Evolutionary conservation across 2,329 filamentous ascomycete genomes (phyloP).

Genomic region (Diplodia scrobiculata): DNA sequence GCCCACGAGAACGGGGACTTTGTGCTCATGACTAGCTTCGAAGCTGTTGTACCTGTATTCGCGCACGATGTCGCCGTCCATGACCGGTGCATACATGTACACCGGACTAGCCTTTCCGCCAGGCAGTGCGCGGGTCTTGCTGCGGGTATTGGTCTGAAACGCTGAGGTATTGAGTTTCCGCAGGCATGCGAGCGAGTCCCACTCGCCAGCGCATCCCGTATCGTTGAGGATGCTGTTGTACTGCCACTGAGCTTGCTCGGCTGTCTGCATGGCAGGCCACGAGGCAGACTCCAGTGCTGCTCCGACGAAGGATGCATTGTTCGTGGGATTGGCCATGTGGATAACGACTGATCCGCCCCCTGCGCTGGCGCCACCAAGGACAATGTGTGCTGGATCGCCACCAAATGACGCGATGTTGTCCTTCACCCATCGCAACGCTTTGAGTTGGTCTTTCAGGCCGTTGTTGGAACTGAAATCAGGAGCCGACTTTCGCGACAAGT

Average conservation of each 20-base stretch:
- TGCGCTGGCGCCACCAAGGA: constrained; percentile 45
- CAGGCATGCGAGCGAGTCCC: constrained; percentile 45
- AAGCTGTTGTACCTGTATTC: constrained; percentile 47
- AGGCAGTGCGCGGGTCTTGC: constrained; percentile 44
- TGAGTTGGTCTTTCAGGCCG: constrained; percentile 44
- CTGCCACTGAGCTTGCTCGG: constrained; percentile 47
- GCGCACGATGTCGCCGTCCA: constrained; percentile 48
- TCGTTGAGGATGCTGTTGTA: constrained; percentile 44
- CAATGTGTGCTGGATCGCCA: constrained; percentile 45
- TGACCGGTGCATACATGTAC: constrained; percentile 49
- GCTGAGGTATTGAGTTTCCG: constrained; percentile 41
- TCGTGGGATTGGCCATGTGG: constrained; percentile 44
- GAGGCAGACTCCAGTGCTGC: constrained; percentile 41
- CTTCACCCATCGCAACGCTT: constrained; percentile 43
- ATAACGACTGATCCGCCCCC: constrained; percentile 46
- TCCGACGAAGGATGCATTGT: constrained; percentile 44
- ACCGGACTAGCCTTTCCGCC: constrained; percentile 40
- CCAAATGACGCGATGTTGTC: constrained; percentile 44
- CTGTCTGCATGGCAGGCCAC: constrained; percentile 46
- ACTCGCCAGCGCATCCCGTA: constrained; percentile 38
- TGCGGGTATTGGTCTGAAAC: constrained; percentile 45
- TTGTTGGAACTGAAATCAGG: constrained; percentile 41
- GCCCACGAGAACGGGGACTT: constrained; percentile 49
- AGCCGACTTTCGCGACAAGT: constrained; percentile 5
- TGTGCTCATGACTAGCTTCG: constrained; percentile 43